Percentiles rank a stretch among this genome's conserved stretches.
phyloP scores from a whole-genome alignment of 2,329 filamentous ascomycete genomes.

The Didymella keratinophila region DNA sequence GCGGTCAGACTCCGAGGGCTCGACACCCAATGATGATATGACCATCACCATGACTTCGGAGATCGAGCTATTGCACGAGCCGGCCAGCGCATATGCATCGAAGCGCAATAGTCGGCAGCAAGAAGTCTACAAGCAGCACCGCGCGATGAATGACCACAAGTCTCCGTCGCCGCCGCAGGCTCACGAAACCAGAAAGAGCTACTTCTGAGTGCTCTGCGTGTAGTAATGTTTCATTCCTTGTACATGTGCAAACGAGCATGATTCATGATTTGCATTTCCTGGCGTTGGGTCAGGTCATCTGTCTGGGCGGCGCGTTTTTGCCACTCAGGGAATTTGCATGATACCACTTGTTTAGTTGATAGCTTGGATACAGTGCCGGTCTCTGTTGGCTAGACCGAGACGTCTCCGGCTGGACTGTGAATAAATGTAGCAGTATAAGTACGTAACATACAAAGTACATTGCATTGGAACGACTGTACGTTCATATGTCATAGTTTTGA shows the following conservation, averaged over 20 bases:
- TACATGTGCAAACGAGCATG: constrained; percentile 1
- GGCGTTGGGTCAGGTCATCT: constrained; percentile 16
- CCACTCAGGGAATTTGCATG: background rate
- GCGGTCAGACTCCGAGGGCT: background rate
- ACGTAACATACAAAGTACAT: background rate
- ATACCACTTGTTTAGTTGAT: constrained; percentile 14
- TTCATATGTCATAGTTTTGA: no score
- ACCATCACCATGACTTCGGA: constrained; percentile 33
- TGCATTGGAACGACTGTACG: no score
- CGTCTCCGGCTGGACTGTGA: background rate
- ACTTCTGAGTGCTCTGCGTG: background rate
- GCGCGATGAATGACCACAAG: constrained; percentile 6
- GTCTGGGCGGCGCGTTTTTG: background rate
- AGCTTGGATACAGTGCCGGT: background rate
- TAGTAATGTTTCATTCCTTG: background rate
- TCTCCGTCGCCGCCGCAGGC: background rate
- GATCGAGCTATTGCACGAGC: constrained; percentile 26
- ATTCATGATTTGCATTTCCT: constrained; percentile 14
- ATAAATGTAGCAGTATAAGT: background rate
- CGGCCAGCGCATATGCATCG: constrained; percentile 12
- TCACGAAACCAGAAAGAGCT: background rate
- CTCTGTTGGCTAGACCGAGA: background rate
- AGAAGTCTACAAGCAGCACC: constrained; percentile 5
- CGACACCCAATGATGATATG: constrained; percentile 22
- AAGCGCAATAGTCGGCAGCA: constrained; percentile 5